These are phyloP conservation scores for Penicillium pulvis DNA, from an alignment of 495 filamentous ascomycete genomes.

Conservation along the genomic window DNA sequence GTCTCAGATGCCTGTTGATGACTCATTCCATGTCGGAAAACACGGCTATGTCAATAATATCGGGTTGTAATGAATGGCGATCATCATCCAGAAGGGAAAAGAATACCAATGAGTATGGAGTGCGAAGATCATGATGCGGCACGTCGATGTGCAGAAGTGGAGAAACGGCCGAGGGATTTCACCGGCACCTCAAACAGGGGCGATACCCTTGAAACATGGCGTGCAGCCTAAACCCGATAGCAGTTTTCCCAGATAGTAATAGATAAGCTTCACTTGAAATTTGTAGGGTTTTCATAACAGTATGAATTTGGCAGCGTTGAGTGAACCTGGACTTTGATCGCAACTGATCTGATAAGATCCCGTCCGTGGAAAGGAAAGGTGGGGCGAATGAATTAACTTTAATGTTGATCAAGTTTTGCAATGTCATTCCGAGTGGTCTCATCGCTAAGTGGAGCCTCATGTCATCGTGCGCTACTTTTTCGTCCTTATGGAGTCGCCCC, in stretches of 20 bases:
- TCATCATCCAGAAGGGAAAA: background rate
- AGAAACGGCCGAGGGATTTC: conserved; percentile 9
- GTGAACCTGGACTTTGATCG: too few relatives aligned
- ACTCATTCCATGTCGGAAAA: background rate
- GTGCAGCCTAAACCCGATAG: background rate
- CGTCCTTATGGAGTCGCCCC: background rate
- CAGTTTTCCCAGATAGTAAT: background rate
- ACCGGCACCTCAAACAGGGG: conserved; percentile 6
- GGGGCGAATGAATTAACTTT: background rate
- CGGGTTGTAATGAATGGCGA: background rate
- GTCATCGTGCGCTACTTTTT: background rate
- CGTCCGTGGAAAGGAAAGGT: too few relatives aligned
- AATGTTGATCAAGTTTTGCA: background rate
- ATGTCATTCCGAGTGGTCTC: background rate
- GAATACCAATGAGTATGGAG: background rate
- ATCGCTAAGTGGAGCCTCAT: background rate
- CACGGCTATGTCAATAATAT: background rate
- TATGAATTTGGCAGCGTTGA: background rate
- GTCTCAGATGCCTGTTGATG: background rate
- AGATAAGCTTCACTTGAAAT: background rate
- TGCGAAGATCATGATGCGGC: background rate
- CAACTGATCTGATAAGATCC: background rate
- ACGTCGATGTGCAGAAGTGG: conserved; percentile 8
- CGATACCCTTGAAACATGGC: background rate
- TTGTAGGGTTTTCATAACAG: background rate